Percentiles rank a stretch among this genome's conserved stretches.
These are phyloP conservation scores for Aspergillus floridensis DNA, from an alignment of 2,329 filamentous ascomycete genomes.

Conservation along the genomic window DNA sequence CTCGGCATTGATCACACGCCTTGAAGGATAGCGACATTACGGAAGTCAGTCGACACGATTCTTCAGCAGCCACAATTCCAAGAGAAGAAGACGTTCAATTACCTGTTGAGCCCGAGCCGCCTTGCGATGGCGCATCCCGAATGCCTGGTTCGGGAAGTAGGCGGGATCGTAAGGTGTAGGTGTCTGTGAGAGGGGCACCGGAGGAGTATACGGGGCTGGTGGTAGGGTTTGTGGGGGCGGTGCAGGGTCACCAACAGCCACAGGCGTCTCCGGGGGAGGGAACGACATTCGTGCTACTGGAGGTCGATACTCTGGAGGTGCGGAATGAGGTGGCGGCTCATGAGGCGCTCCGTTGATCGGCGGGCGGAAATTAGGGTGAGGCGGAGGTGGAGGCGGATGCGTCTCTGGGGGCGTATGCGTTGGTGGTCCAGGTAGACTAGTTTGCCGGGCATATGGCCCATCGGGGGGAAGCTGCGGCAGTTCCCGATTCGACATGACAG, in stretches of 20 bases:
- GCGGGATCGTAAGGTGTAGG: slow-evolving; percentile 32
- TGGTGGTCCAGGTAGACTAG: slow-evolving; percentile 31
- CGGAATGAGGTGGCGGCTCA: slow-evolving; percentile 32
- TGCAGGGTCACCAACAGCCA: slow-evolving; percentile 29
- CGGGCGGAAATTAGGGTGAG: slow-evolving; percentile 30
- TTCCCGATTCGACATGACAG: slow-evolving; percentile 33
- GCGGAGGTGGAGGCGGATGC: slow-evolving; percentile 26
- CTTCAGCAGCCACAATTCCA: background rate
- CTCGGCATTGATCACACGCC: slow-evolving; percentile 88
- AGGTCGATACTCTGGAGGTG: slow-evolving; percentile 33
- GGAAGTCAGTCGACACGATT: slow-evolving; percentile 6
- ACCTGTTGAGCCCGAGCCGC: slow-evolving; percentile 43
- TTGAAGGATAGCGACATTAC: slow-evolving; percentile 36
- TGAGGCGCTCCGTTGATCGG: slow-evolving; percentile 36
- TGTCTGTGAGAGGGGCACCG: slow-evolving; percentile 27
- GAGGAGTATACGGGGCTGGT: slow-evolving; percentile 28
- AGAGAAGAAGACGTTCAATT: background rate
- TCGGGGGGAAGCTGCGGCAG: slow-evolving; percentile 35
- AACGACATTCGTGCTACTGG: slow-evolving; percentile 27
- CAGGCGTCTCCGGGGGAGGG: slow-evolving; percentile 29
- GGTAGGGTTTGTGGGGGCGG: slow-evolving; percentile 31
- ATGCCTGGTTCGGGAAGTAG: slow-evolving; percentile 32
- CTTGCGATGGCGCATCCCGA: slow-evolving; percentile 37
- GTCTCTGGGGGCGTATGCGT: slow-evolving; percentile 29
- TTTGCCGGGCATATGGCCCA: slow-evolving; percentile 34